These are phyloP conservation scores for Cyberlindnera galapagoensis DNA, from an alignment of 805 yeast genomes.

Conservation along the genomic window DNA sequence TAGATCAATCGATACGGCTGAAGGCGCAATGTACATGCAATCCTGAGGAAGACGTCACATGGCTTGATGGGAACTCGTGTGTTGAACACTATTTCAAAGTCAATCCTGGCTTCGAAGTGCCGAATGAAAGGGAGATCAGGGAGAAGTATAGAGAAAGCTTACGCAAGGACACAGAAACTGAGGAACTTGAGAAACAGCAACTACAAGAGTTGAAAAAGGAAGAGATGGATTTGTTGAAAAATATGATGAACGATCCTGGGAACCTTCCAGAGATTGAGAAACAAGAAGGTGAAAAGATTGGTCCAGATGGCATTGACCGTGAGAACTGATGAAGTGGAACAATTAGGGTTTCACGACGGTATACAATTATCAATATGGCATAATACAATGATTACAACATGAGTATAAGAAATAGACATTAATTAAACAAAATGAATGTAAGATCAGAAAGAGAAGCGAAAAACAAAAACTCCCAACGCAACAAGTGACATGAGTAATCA, in stretches of 20 bases:
- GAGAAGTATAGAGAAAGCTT: conserved; percentile 1
- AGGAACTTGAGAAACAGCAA: conserved; percentile 13
- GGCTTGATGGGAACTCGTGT: conserved; percentile 54
- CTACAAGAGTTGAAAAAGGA: conserved; percentile 4
- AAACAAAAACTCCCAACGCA: too few relatives aligned
- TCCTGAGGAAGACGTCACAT: conserved; percentile 65
- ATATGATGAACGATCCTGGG: conserved; percentile 56
- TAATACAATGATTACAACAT: too few relatives aligned
- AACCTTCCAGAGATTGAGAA: conserved; percentile 7
- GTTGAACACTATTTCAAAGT: conserved; percentile 48
- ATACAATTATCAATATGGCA: too few relatives aligned
- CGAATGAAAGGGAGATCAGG: conserved; percentile 8
- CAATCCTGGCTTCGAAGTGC: conserved; percentile 11
- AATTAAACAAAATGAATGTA: too few relatives aligned
- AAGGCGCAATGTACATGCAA: conserved; percentile 68
- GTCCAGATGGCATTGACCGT: too few relatives aligned
- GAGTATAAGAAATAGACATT: too few relatives aligned
- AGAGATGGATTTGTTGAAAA: conserved; percentile 29
- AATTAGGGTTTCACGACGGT: too few relatives aligned
- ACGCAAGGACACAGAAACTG: conserved; percentile 2
- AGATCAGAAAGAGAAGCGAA: too few relatives aligned
- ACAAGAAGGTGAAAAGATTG: conserved; percentile 14
- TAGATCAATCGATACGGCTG: conserved; percentile 49
- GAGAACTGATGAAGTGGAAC: too few relatives aligned
- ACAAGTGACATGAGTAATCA: too few relatives aligned